These are phyloP conservation scores for Toxoplasma gondii DNA, from an alignment of 169 alveolate genomes.

Conservation along the genomic window DNA sequence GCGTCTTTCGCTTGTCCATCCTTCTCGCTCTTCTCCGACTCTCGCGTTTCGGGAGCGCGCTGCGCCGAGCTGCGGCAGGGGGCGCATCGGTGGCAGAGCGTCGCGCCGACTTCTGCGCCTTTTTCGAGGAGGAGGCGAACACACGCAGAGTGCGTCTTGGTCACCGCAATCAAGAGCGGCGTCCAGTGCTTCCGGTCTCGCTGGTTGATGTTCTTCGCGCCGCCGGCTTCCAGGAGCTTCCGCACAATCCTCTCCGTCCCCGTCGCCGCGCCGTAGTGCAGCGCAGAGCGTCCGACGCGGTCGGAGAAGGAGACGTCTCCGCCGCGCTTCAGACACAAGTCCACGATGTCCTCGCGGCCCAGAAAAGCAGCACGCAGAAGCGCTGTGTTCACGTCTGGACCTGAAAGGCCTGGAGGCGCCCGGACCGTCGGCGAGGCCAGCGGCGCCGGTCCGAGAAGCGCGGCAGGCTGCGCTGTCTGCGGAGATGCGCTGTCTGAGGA, in stretches of 20 bases:
- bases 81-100: conserved; percentile 75
- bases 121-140: conserved; percentile 71
- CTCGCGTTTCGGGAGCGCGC: background rate
- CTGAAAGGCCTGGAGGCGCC: conserved; percentile 63
- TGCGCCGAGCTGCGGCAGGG: conserved; percentile 72
- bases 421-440: background rate
- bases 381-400: conserved; percentile 62
- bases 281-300: conserved; percentile 75
- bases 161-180: conserved; percentile 78
- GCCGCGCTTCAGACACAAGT: conserved; percentile 45
- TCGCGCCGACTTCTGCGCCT: conserved; percentile 71
- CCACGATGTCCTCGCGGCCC: conserved; percentile 50
- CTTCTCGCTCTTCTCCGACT: background rate
- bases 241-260: conserved; percentile 71
- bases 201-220: conserved; percentile 58
- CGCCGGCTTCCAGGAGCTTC: conserved; percentile 66
- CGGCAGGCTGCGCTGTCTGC: background rate
- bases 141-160: conserved; percentile 72
- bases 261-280: conserved; percentile 79
- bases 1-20: background rate
- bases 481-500: background rate
- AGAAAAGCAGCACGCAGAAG: conserved; percentile 50
- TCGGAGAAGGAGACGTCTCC: conserved; percentile 65
- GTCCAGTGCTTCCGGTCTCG: conserved; percentile 75
- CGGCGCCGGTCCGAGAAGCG: background rate